These are phyloP conservation scores for Gardenia jasminoides DNA, from an alignment of 257 asterid genomes.

Conservation along the genomic window DNA sequence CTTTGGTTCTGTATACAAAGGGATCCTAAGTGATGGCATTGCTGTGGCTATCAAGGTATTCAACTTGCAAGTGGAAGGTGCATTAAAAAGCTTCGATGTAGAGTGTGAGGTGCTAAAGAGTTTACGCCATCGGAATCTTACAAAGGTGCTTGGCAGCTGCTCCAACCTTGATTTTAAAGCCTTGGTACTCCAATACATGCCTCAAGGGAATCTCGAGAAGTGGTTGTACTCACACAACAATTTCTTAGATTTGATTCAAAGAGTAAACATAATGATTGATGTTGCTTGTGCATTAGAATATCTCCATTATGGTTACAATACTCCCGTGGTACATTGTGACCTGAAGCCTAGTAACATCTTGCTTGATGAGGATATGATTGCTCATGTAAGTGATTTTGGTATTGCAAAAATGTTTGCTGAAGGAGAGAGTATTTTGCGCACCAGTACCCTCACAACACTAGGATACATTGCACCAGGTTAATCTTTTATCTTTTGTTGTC, in stretches of 20 bases:
- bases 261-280: conserved; percentile 35
- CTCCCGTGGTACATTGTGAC: conserved; percentile 35
- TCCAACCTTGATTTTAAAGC: conserved; percentile 33
- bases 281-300: conserved; percentile 34
- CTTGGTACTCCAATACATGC: conserved; percentile 34
- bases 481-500: background rate
- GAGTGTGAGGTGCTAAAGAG: conserved; percentile 33
- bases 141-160: conserved; percentile 30
- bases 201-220: conserved; percentile 35
- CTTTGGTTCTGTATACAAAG: conserved; percentile 29
- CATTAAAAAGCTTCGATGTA: conserved; percentile 20
- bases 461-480: background rate
- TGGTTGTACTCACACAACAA: conserved; percentile 24
- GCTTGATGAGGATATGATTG: conserved; percentile 1
- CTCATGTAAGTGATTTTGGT: conserved; percentile 24
- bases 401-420: conserved; percentile 25
- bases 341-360: conserved; percentile 12
- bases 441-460: conserved; percentile 27
- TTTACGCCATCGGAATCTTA: conserved; percentile 38
- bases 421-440: conserved; percentile 24
- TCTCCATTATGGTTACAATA: conserved; percentile 31
- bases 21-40: conserved; percentile 8
- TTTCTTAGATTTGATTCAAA: conserved; percentile 15
- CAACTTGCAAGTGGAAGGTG: conserved; percentile 20
- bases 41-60: conserved; percentile 32